These are phyloP conservation scores for Chaetomium fimeti DNA, from an alignment of 495 filamentous ascomycete genomes.

Conservation along the genomic window DNA sequence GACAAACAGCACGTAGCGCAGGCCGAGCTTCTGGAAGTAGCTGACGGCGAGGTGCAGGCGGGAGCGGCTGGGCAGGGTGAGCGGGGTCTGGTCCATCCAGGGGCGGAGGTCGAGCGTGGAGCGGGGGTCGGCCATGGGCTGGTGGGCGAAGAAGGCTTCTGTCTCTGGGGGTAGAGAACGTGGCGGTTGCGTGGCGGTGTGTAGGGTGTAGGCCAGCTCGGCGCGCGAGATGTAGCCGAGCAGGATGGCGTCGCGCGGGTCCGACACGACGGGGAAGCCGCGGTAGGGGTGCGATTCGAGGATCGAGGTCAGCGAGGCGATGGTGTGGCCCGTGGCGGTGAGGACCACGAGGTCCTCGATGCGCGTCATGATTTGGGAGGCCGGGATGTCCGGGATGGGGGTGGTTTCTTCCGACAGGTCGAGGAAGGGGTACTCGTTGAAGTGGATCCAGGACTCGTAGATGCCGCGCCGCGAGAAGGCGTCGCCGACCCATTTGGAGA, in stretches of 20 bases:
- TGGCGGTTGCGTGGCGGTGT: conserved; percentile 52
- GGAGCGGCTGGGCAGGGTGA: conserved; percentile 74
- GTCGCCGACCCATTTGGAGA: conserved; percentile 97
- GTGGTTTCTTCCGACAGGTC: conserved; percentile 85
- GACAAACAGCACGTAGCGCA: conserved; percentile 86
- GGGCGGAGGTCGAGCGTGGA: conserved; percentile 81
- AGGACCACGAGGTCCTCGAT: conserved; percentile 88
- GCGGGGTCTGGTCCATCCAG: conserved; percentile 98
- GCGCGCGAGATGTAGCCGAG: conserved; percentile 93
- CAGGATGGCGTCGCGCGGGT: conserved; percentile 69
- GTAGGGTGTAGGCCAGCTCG: conserved; percentile 79
- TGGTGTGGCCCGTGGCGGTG: conserved; percentile 82
- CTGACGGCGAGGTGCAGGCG: conserved; percentile 76
- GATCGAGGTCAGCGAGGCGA: conserved; percentile 66
- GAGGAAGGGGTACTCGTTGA: conserved; percentile 94
- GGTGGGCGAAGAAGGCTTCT: conserved; percentile 79
- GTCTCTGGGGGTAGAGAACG: conserved; percentile 64
- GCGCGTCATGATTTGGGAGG: conserved; percentile 83
- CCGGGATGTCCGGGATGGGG: conserved; percentile 81
- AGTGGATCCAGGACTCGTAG: conserved; percentile 96
- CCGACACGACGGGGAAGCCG: conserved; percentile 87
- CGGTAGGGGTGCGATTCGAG: conserved; percentile 74
- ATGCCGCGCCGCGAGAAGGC: conserved; percentile 92
- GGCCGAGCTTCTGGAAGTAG: conserved; percentile 90
- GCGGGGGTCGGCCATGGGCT: conserved; percentile 74